phyloP scores from a whole-genome alignment of 257 asterid species.

The Nicotiana attenuata region DNA sequence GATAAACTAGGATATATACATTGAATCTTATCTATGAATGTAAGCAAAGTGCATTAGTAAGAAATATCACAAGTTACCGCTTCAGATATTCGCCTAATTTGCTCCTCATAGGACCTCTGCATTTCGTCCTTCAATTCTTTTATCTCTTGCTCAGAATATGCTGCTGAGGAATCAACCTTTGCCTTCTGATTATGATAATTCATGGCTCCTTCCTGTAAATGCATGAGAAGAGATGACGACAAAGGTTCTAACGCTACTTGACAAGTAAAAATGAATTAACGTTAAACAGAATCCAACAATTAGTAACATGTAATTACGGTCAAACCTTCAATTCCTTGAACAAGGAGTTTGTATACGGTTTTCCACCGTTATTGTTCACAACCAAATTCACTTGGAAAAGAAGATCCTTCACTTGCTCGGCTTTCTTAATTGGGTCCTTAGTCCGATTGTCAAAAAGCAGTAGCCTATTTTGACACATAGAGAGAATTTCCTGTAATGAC shows the following conservation, averaged over 20 bases:
- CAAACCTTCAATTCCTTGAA: conserved; percentile 41
- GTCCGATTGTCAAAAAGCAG: conserved; percentile 64
- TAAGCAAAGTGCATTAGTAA: background rate
- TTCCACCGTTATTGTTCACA: conserved; percentile 41
- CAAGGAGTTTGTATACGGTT: conserved; percentile 44
- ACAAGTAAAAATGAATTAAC: background rate
- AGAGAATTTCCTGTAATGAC: conserved; percentile 34
- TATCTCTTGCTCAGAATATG: conserved; percentile 46
- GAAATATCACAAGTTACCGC: conserved; percentile 30
- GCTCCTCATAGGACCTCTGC: conserved; percentile 37
- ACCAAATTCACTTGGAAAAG: conserved; percentile 45
- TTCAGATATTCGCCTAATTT: conserved; percentile 35
- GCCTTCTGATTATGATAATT: conserved; percentile 35
- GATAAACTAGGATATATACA: background rate
- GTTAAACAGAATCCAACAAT: no score
- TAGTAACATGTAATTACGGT: background rate
- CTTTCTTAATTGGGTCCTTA: conserved; percentile 27
- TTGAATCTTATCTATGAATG: background rate
- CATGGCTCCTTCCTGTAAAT: conserved; percentile 37
- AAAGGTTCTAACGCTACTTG: background rate
- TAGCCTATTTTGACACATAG: conserved; percentile 50
- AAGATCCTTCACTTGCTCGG: conserved; percentile 38
- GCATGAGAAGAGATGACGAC: background rate
- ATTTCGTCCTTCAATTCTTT: conserved; percentile 34
- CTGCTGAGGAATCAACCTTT: conserved; percentile 30